phyloP scores from a whole-genome alignment of 305 asterid genomes.

The Coffea humblotiana region DNA sequence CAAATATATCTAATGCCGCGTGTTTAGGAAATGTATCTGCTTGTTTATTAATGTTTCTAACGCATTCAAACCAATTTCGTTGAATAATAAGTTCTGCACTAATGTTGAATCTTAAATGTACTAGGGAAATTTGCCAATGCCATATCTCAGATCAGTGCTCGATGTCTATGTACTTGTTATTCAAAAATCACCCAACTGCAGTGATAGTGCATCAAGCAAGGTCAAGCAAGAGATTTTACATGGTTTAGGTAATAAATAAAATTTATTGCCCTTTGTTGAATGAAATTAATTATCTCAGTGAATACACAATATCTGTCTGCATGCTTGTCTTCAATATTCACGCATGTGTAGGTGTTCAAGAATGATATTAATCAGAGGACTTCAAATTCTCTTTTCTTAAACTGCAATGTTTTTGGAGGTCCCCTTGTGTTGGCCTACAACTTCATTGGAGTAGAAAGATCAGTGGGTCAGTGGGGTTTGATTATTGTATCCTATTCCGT shows the following conservation, averaged over 20 bases:
- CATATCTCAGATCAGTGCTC: constrained; percentile 74
- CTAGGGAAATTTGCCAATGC: constrained; percentile 81
- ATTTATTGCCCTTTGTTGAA: constrained; percentile 16
- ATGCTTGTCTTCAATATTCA: not conserved
- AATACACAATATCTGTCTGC: not conserved
- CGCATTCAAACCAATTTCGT: constrained; percentile 12
- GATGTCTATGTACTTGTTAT: constrained; percentile 84
- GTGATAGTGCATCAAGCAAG: constrained; percentile 60
- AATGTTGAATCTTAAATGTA: constrained; percentile 20
- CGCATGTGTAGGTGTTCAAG: not conserved
- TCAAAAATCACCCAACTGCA: constrained; percentile 53
- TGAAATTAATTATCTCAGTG: not conserved
- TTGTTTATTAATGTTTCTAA: not conserved
- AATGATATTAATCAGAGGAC: not conserved
- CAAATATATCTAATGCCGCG: constrained; percentile 2
- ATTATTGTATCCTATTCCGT: not conserved
- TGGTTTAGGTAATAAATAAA: constrained; percentile 72
- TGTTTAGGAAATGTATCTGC: not conserved
- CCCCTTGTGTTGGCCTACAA: not conserved
- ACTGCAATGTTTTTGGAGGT: not conserved
- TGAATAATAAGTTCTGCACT: constrained; percentile 21
- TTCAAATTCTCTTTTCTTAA: not conserved
- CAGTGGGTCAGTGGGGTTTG: not conserved
- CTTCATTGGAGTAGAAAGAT: not conserved
- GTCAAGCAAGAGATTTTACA: constrained; percentile 97